Conservation (phyloP, 176 grass and related monocot species). For the Puccinellia tenuiflora region DNA sequence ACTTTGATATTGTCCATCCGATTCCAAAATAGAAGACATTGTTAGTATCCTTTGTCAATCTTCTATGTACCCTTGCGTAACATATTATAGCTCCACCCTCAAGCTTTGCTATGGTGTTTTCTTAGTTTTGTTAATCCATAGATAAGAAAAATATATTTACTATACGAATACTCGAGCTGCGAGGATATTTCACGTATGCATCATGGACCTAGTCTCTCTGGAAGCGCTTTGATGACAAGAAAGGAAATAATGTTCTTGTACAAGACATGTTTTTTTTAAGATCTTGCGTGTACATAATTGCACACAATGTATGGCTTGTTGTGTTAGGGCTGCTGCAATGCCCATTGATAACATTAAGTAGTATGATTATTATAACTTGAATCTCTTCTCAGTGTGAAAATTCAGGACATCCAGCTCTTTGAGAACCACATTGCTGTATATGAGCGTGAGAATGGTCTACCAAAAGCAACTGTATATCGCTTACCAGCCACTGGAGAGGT, state of each 20-base stretch:
- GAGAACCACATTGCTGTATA: conserved; percentile 73
- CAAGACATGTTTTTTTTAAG: not conserved
- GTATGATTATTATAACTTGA: not conserved
- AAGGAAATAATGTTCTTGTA: not conserved
- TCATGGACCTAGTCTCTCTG: not conserved
- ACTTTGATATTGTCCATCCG: not conserved
- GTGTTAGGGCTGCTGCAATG: conserved; percentile 6
- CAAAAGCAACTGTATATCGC: conserved; percentile 62
- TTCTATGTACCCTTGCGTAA: not conserved
- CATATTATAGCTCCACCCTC: not conserved
- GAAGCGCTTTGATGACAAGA: not conserved
- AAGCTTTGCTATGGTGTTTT: not conserved
- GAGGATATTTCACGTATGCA: not conserved
- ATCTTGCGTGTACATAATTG: not conserved
- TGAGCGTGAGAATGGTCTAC: conserved; percentile 86
- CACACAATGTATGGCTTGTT: too few species aligned
- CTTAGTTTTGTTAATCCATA: not conserved
- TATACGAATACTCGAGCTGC: not conserved
- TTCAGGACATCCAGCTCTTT: conserved; percentile 78
- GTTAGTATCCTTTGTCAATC: not conserved
- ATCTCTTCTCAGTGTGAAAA: conserved; percentile 74
- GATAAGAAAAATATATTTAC: not conserved
- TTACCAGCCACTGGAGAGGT: conserved; percentile 61
- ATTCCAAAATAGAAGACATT: not conserved
- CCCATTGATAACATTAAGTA: not conserved